These are phyloP conservation scores for Mitragyna speciosa DNA, from an alignment of 257 asterid genomes.

Conservation along the genomic window DNA sequence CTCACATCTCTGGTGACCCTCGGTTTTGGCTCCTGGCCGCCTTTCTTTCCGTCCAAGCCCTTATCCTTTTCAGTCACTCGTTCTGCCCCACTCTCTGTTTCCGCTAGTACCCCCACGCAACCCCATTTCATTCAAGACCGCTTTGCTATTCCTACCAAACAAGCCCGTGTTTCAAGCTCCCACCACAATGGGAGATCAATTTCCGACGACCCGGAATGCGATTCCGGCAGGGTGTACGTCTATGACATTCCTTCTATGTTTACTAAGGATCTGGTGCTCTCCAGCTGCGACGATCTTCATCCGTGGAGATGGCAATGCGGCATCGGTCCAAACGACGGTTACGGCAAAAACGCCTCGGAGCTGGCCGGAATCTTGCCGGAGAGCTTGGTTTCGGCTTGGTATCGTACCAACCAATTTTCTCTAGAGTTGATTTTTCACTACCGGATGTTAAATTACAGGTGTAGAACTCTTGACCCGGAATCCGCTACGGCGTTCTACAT, in stretches of 20 bases:
- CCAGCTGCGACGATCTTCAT: slow-evolving; percentile 65
- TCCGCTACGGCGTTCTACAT: slow-evolving; percentile 86
- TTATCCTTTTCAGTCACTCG: slow-evolving; percentile 47
- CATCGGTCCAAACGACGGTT: slow-evolving; percentile 66
- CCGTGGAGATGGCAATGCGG: slow-evolving; percentile 96
- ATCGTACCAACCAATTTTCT: slow-evolving; percentile 79
- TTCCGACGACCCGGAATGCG: slow-evolving; percentile 47
- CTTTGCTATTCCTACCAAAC: not conserved
- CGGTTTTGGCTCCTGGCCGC: slow-evolving; percentile 56
- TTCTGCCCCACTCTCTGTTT: slow-evolving; percentile 32
- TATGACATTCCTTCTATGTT: slow-evolving; percentile 67
- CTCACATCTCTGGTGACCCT: slow-evolving; percentile 48
- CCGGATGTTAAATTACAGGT: slow-evolving; percentile 60
- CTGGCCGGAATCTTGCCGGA: slow-evolving; percentile 47
- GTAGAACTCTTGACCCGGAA: slow-evolving; percentile 66
- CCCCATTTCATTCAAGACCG: slow-evolving; percentile 6
- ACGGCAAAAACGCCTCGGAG: slow-evolving; percentile 55
- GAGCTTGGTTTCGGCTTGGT: slow-evolving; percentile 64
- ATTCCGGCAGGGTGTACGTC: slow-evolving; percentile 67
- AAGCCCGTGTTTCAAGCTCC: not conserved
- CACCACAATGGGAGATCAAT: not conserved
- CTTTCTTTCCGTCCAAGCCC: slow-evolving; percentile 54
- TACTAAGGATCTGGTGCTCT: slow-evolving; percentile 48
- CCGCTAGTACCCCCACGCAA: slow-evolving; percentile 15
- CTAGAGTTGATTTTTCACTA: slow-evolving; percentile 65